Evolutionary conservation across 345 rosid species (phyloP), one percentile per base, ranked within the genome.

Genomic region (Eucalyptus shirleyi): DNA sequence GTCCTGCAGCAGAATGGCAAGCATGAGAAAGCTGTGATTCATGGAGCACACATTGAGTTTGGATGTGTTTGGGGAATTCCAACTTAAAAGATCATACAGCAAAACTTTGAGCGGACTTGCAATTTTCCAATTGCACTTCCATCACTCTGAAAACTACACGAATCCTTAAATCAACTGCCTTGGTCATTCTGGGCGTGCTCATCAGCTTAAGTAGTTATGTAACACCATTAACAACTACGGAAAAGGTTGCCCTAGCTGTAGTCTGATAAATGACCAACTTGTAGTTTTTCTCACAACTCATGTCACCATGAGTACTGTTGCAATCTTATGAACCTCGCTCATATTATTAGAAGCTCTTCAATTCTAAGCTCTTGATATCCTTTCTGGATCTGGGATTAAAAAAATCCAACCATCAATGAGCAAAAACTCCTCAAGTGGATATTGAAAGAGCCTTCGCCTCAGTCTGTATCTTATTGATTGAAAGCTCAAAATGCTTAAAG

Each of bases 1-100:
- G 89, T 96, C 97, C 98, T 97, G 95, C 95, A 93, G 88, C 94
- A 93, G 91, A 67, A 44, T 18, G 42, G 77, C 65, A 49, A 56
- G 19, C 62, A 90, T 83, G 72, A 62, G 87, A 67, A 93, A 59
- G 83, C 21, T 42, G 88, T 42, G 89, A 86, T 62, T 94, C 59
- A 86, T 23, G 86, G 37, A 87, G 34, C 67, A 82, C 65, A 86
- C 14, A 45, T 30, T 24, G 32, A 82, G 53, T 62, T 37, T 45
- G 21, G 67, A 62, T 82, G 49, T 21, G 26, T 40, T 28, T 21
- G 50, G 53, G 88, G 55, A 77, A 21, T 21, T 21, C 16, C 16
- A 21, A 19, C 13, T 37, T 77, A 77, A 10, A 69, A 18, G 81
- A 77, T 77, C 47, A 77, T 77, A 77, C 30, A 77, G 3, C 16